Percentiles rank a stretch among this genome's conserved stretches.
These are phyloP conservation scores for Ogataea hybrid DNA, from an alignment of 1,139 yeast species.

Conservation along the genomic window DNA sequence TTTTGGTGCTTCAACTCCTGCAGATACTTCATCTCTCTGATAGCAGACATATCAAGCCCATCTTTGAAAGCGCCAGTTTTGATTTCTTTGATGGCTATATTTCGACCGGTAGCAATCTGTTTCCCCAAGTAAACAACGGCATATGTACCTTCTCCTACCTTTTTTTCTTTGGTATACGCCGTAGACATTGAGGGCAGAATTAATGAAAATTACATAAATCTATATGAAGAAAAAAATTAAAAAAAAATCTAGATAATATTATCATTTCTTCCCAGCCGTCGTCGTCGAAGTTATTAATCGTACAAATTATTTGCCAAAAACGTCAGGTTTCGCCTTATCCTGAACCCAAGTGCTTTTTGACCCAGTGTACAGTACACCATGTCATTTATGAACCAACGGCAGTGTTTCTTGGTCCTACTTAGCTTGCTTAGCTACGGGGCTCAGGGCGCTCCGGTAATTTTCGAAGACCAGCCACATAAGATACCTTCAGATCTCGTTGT, in stretches of 20 bases:
- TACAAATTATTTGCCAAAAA: no score
- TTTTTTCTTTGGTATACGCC: constrained; percentile 50
- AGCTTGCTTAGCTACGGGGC: background rate
- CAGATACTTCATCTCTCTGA: constrained; percentile 88
- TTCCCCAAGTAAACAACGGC: constrained; percentile 93
- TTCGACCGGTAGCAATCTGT: constrained; percentile 52
- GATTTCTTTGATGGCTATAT: constrained; percentile 92
- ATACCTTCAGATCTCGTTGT: constrained; percentile 15
- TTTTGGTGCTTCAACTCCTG: constrained; percentile 84
- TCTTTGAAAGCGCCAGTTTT: constrained; percentile 93
- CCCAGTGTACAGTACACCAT: no score
- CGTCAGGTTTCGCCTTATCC: no score
- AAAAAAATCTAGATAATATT: background rate
- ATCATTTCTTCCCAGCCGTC: background rate
- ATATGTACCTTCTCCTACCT: constrained; percentile 99
- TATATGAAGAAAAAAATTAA: background rate
- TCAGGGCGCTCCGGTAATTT: background rate
- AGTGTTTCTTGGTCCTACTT: background rate
- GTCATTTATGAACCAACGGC: background rate
- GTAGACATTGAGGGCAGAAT: constrained; percentile 20
- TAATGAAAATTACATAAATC: constrained; percentile 5
- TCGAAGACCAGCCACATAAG: background rate
- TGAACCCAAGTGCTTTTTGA: no score
- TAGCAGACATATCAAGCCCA: constrained; percentile 97
- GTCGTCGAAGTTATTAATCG: background rate